Base-by-base conservation (phyloP, 768 basidiomycete genomes). In the Suillus alpinus region DNA sequence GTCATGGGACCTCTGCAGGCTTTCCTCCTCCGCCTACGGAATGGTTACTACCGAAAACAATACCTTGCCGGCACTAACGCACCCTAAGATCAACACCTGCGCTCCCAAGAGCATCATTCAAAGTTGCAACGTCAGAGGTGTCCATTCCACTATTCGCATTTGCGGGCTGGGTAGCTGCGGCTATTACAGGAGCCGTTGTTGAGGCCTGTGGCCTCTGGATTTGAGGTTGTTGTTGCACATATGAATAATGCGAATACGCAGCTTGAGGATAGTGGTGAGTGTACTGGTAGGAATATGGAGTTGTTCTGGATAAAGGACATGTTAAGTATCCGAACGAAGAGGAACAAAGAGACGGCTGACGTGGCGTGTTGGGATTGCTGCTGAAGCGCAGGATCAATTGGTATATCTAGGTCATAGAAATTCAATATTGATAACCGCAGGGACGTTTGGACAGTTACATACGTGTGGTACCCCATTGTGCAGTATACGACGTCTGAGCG, bases 21-120 rank as follows among this genome's bases (percentile, higher is more conserved):
- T 81, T 71, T 94, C 93, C 76, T 94, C 92, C 72, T 94, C 93
- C 0, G 93, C 93, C 91, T 94, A 67, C 32, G n/a, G 23, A 39
- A 46, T 34, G 20, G 34, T 41, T 34, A 53, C 41, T 65, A n/a
- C 57, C 12, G 39, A 12, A 55, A 2, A 2, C 16, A 39, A 26
- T 57, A 56, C 18, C 20, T 57, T 16, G 18, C 18, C 13, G 20
- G 20, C 26, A 52, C 10, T 5, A 18, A 73, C 81, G 63, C 64
- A 90, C 91, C 70, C 89, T 76, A n/a, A 94, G 76, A 75, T 94
- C 92, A 7, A 94, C 91, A 12, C 92, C 92, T 7, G 91, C 92
- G 68, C 91, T 92, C 5, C 91, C 92, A 1, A 94, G 75, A 4
- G 91, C 92, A 65, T 94, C 92, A 59, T 92, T 93, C 46, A 94